Evolutionary conservation across 495 filamentous ascomycete species (phyloP).

Genomic region (Filosporella fistucella): DNA sequence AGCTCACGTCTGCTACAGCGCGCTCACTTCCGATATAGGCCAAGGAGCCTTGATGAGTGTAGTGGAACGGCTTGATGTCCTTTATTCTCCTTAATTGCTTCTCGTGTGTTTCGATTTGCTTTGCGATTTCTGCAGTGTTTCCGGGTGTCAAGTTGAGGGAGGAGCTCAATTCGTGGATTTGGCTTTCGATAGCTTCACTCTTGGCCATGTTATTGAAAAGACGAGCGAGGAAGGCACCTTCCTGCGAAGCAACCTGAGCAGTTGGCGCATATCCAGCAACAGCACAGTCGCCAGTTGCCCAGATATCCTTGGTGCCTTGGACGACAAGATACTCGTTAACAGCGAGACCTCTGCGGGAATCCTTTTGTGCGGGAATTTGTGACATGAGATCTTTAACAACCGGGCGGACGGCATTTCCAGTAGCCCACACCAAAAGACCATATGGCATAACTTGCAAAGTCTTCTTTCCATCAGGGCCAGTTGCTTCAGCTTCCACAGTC

Average conservation of each 20-base stretch:
- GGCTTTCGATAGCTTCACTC: slow-evolving; percentile 71
- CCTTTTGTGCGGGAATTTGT: slow-evolving; percentile 89
- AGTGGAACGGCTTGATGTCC: slow-evolving; percentile 94
- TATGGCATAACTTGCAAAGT: slow-evolving; percentile 79
- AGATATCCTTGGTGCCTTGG: slow-evolving; percentile 93
- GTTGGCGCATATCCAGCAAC: slow-evolving; percentile 96
- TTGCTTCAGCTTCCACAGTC: slow-evolving; percentile 86
- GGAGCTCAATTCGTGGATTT: slow-evolving; percentile 57
- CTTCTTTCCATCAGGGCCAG: slow-evolving; percentile 83
- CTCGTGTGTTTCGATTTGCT: slow-evolving; percentile 79
- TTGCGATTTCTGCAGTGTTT: slow-evolving; percentile 56
- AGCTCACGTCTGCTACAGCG: slow-evolving; percentile 95
- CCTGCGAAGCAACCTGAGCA: slow-evolving; percentile 92
- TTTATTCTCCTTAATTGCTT: slow-evolving; percentile 83
- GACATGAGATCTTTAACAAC: slow-evolving; percentile 86
- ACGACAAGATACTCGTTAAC: slow-evolving; percentile 99
- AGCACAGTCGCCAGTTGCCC: slow-evolving; percentile 73
- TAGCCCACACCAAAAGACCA: slow-evolving; percentile 96
- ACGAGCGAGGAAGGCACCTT: slow-evolving; percentile 90
- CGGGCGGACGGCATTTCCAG: slow-evolving; percentile 88
- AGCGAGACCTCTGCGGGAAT: slow-evolving; percentile 88
- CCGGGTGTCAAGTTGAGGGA: slow-evolving; percentile 41
- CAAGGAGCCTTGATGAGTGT: slow-evolving; percentile 92
- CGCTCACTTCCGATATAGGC: slow-evolving; percentile 98
- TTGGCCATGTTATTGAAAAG: slow-evolving; percentile 98